A percentile compares a stretch with the other conserved stretches of the same genome.
Conservation (phyloP, 2,329 filamentous ascomycete species). For the Microdochium trichocladiopsis region DNA sequence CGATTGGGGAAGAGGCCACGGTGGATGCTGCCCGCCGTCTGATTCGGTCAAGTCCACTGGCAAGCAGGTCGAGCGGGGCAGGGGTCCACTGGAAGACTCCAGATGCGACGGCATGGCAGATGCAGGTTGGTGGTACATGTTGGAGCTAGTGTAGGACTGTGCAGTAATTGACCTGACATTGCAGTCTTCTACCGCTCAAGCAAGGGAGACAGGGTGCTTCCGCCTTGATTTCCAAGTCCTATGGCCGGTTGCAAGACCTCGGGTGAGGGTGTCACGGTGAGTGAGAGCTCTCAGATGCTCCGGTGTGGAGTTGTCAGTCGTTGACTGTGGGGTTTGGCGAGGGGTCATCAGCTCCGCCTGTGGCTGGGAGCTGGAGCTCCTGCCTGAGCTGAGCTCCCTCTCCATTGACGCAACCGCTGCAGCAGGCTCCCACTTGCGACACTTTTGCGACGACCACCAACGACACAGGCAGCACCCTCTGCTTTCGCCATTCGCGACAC, state of each 20-base stretch:
- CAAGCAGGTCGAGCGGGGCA: not conserved
- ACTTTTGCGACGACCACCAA: not conserved
- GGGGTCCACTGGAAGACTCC: not conserved
- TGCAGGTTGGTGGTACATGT: no score
- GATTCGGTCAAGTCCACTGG: not conserved
- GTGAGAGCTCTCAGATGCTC: no score
- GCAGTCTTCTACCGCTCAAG: no score
- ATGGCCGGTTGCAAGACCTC: no score
- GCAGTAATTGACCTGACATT: no score
- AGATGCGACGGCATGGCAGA: no score
- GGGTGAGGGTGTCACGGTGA: no score
- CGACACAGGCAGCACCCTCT: not conserved
- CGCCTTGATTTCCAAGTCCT: no score
- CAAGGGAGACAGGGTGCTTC: no score
- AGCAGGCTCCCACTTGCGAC: not conserved
- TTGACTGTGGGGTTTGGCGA: not conserved
- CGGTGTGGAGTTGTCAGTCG: no score
- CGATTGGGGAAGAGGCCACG: constrained; percentile 31
- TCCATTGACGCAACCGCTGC: not conserved
- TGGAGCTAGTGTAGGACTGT: no score
- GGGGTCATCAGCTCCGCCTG: not conserved
- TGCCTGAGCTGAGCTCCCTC: no score
- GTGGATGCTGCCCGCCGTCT: constrained; percentile 23
- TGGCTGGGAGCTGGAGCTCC: not conserved
- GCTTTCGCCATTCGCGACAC: not conserved